Percentiles rank a stretch among this genome's conserved stretches.
phyloP scores from a whole-genome alignment of 169 alveolate genomes.

The Cryptosporidium canis region DNA sequence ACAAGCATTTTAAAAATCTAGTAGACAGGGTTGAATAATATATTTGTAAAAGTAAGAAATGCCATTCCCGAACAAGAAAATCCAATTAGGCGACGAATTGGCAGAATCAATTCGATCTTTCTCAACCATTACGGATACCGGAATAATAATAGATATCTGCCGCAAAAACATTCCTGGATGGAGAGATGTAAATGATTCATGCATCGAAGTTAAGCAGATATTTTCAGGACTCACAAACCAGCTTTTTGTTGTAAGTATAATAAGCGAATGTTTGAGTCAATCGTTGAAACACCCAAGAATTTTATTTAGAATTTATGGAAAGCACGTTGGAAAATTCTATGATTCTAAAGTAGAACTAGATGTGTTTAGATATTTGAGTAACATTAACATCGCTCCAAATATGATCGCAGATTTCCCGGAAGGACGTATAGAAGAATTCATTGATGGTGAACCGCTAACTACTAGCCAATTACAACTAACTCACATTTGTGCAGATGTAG shows the following conservation, averaged over 20 bases:
- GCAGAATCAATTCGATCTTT: constrained; percentile 61
- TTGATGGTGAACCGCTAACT: constrained; percentile 81
- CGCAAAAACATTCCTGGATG: constrained; percentile 76
- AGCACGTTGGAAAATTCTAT: constrained; percentile 77
- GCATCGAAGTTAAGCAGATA: constrained; percentile 77
- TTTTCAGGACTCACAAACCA: constrained; percentile 79
- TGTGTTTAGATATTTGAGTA: constrained; percentile 79
- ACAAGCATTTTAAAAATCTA: not conserved
- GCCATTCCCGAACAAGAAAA: constrained; percentile 54
- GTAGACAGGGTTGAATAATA: not conserved
- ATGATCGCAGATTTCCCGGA: constrained; percentile 78
- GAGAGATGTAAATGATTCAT: constrained; percentile 66
- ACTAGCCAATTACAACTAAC: constrained; percentile 75
- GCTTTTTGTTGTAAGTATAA: constrained; percentile 76
- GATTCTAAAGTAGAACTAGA: constrained; percentile 79
- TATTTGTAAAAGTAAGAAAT: not conserved
- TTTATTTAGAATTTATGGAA: constrained; percentile 78
- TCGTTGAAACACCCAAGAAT: constrained; percentile 72
- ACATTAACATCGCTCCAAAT: constrained; percentile 79
- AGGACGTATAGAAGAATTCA: constrained; percentile 84
- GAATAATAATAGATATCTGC: constrained; percentile 75
- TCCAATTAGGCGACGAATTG: constrained; percentile 31
- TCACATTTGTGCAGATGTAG: constrained; percentile 77
- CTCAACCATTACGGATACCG: constrained; percentile 78
- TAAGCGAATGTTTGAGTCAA: constrained; percentile 37